These are phyloP conservation scores for Neurospora intermedia DNA, from an alignment of 495 filamentous ascomycete genomes.

Conservation along the genomic window DNA sequence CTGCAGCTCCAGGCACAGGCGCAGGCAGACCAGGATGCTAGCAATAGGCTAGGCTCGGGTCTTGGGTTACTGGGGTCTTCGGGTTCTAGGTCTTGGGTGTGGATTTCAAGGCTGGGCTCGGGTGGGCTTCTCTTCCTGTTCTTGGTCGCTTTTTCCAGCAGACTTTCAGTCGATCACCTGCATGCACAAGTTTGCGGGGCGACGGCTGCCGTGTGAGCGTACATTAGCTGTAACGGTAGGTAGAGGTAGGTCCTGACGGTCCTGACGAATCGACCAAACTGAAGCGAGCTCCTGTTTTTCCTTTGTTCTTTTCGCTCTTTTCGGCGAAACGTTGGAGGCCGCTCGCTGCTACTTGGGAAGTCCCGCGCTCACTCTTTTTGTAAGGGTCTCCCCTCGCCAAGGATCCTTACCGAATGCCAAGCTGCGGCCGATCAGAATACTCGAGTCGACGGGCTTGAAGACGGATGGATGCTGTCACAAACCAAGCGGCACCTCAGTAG, in stretches of 20 bases:
- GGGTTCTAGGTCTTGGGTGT: not conserved
- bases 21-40: not conserved
- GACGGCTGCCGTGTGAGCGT: not conserved
- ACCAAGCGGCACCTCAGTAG: not conserved
- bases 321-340: not conserved
- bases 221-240: not conserved
- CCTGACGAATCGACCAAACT: not conserved
- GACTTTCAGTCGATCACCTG: not conserved
- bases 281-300: not conserved
- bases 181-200: not conserved
- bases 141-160: not conserved
- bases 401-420: not conserved
- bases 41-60: not conserved
- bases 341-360: not conserved
- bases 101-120: not conserved
- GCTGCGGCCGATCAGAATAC: not conserved
- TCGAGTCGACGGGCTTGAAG: not conserved
- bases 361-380: not conserved
- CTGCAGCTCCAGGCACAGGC: not conserved
- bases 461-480: not conserved
- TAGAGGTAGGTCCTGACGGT: not conserved
- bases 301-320: not conserved
- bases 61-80: not conserved
- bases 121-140: not conserved
- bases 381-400: not conserved